Base-by-base conservation (phyloP, 2,329 filamentous ascomycete species). In the Penicillium oxalicum region DNA sequence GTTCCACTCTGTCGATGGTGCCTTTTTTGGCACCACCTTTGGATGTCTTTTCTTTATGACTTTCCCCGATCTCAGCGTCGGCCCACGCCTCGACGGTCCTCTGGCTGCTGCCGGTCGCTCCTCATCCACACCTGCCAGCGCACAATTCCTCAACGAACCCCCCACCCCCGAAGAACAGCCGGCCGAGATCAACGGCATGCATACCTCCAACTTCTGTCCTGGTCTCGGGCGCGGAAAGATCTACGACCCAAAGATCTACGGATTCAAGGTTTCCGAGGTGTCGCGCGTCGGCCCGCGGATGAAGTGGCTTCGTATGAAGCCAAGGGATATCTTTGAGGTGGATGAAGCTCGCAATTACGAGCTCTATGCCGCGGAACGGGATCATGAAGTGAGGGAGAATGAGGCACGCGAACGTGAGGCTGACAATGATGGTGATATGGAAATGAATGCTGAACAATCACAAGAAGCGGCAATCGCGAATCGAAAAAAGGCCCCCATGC, bases 1-100 rank as follows among this genome's bases (percentile, higher is more conserved):
- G 18, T 98, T 97, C 68, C 93, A 97, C 71, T 91, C 89, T 2
- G 93, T 98, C 32, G 93, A 98, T 60, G 93, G 93, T 45, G 93
- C 93, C 40, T 98, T 97, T 75, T 98, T 98, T 65, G 93, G 93
- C 41, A 91, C 93, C 46, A 98, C 93, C 0, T 98, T 98, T 68
- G 91, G 91, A 53, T 90, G 90, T 40, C 82, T 98, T 51, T 98
- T 98, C 75, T 89, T 98, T 68, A 91, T 98, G 77, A 98, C 91
- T 35, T 98, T 97, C 70, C 91, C 93, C 33, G 93, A 98, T 66
- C 87, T 96, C 64, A 90, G 96, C 60, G 82, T 97, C 51, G 77
- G 76, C 41, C 84, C 84, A 29, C 84, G 86, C 62, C 82, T 83
- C 59, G 84, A 84, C 39, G 61, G 50, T 35, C 51, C 64, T 4